Percentiles rank a stretch among this genome's conserved stretches.
Evolutionary conservation across 2,329 filamentous ascomycete genomes (phyloP).

Genomic region (Podosphaera fusca): DNA sequence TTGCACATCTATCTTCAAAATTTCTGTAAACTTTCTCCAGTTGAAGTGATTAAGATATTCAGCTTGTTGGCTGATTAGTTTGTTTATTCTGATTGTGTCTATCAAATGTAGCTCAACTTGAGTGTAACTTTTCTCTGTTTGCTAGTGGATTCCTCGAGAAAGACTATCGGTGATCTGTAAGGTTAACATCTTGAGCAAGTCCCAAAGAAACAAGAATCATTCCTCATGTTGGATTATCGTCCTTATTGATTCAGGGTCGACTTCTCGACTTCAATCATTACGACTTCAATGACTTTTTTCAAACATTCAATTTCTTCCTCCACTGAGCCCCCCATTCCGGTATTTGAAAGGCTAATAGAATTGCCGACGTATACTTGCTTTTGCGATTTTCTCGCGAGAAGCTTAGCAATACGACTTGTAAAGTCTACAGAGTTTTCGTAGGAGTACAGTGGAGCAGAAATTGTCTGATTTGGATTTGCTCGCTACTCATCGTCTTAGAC

Average conservation of each 20-base stretch:
- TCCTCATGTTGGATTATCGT: not conserved
- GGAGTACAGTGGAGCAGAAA: constrained; percentile 60
- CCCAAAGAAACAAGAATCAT: not conserved
- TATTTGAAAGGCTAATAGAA: constrained; percentile 54
- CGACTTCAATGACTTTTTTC: constrained; percentile 46
- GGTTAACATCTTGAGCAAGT: not conserved
- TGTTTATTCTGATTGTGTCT: too few species aligned
- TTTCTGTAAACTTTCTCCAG: too few species aligned
- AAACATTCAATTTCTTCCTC: constrained; percentile 92
- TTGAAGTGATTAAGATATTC: too few species aligned
- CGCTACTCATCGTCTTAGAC: constrained; percentile 10
- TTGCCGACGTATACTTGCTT: constrained; percentile 78
- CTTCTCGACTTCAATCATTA: constrained; percentile 30
- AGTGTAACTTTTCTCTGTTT: too few species aligned
- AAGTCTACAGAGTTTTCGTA: constrained; percentile 65
- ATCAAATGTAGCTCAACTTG: too few species aligned
- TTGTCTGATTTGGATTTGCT: constrained; percentile 28
- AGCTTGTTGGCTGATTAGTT: too few species aligned
- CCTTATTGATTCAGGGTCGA: constrained; percentile 2
- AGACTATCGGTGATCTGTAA: too few species aligned
- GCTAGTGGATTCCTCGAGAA: too few species aligned
- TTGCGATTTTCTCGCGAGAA: constrained; percentile 49
- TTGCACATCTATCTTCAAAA: too few species aligned
- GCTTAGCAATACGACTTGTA: constrained; percentile 60
- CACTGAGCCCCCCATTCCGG: constrained; percentile 54